Percentiles rank a stretch among this genome's conserved stretches.
These are phyloP conservation scores for Panicum hallii DNA, from an alignment of 202 grass and related monocot species.

Conservation along the genomic window DNA sequence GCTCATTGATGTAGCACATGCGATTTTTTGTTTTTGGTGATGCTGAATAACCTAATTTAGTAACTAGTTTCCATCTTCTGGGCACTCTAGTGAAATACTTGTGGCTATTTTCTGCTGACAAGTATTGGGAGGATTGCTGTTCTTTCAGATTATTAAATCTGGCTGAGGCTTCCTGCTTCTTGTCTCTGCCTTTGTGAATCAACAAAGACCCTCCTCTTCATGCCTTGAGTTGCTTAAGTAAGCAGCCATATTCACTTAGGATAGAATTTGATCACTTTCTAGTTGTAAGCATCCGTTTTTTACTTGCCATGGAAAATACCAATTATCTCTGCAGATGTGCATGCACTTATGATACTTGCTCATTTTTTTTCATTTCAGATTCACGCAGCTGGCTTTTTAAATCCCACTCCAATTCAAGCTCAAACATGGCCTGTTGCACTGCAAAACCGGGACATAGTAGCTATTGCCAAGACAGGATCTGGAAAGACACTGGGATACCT, in stretches of 20 bases:
- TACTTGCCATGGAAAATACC: neutral
- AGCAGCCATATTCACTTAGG: constrained; percentile 83
- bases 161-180: constrained; percentile 81
- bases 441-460: constrained; percentile 91
- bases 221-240: constrained; percentile 92
- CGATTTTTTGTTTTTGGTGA: constrained; percentile 41
- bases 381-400: constrained; percentile 76
- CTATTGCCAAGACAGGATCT: constrained; percentile 97
- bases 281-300: constrained; percentile 24
- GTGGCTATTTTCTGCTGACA: constrained; percentile 70
- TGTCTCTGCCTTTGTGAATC: constrained; percentile 82
- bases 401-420: constrained; percentile 95
- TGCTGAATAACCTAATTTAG: constrained; percentile 52
- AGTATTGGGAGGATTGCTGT: constrained; percentile 66
- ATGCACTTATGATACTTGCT: constrained; percentile 38
- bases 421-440: constrained; percentile 97
- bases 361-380: constrained; percentile 63
- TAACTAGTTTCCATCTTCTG: constrained; percentile 54
- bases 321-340: constrained; percentile 25
- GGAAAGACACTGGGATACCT: constrained; percentile 97
- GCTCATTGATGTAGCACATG: constrained; percentile 50
- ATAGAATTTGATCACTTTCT: constrained; percentile 58
- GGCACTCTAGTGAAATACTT: constrained; percentile 71
- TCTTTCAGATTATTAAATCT: constrained; percentile 80
- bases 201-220: constrained; percentile 69